A percentile compares a stretch with the other conserved stretches of the same genome.
These are phyloP conservation scores for Salicornia ramosissima DNA, from an alignment of 148 eudicot species.

Conservation along the genomic window DNA sequence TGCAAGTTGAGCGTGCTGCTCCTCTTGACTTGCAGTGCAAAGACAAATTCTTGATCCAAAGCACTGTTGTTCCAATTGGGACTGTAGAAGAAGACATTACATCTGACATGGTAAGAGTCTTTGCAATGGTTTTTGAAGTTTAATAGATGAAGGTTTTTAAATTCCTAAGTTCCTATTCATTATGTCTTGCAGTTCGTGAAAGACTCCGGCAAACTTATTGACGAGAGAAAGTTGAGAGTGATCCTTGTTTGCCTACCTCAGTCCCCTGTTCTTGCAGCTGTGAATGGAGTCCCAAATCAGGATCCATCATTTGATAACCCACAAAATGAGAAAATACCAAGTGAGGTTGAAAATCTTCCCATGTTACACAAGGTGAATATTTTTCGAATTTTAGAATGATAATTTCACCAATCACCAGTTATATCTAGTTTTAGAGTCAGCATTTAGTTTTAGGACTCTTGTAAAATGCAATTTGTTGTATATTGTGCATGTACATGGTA, in stretches of 20 bases:
- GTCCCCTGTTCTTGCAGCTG: slow-evolving; percentile 39
- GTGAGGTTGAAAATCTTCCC: slow-evolving; percentile 40
- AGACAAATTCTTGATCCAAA: slow-evolving; percentile 71
- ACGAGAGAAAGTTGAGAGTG: slow-evolving; percentile 65
- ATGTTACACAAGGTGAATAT: slow-evolving; percentile 37
- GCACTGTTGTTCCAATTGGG: slow-evolving; percentile 48
- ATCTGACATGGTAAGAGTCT: slow-evolving; percentile 44
- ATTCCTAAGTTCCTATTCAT: slow-evolving; percentile 18
- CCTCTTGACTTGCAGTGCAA: slow-evolving; percentile 67
- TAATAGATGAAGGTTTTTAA: background rate
- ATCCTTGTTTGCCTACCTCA: slow-evolving; percentile 44
- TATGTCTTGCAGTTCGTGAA: slow-evolving; percentile 51
- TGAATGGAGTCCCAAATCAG: slow-evolving; percentile 36
- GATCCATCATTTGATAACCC: slow-evolving; percentile 30
- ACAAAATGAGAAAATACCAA: slow-evolving; percentile 29
- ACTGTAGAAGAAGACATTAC: slow-evolving; percentile 53
- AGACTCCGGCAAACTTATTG: slow-evolving; percentile 43
- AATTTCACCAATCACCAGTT: background rate
- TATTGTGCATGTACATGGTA: background rate
- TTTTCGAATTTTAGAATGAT: background rate
- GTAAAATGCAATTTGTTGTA: background rate
- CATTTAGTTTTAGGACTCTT: background rate
- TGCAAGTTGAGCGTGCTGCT: slow-evolving; percentile 56
- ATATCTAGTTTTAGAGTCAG: background rate
- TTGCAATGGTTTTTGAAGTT: slow-evolving; percentile 14